Evolutionary conservation across 805 yeast species (phyloP), one percentile per base, ranked within the genome.

Genomic region (Martiniozyma abietophila): DNA sequence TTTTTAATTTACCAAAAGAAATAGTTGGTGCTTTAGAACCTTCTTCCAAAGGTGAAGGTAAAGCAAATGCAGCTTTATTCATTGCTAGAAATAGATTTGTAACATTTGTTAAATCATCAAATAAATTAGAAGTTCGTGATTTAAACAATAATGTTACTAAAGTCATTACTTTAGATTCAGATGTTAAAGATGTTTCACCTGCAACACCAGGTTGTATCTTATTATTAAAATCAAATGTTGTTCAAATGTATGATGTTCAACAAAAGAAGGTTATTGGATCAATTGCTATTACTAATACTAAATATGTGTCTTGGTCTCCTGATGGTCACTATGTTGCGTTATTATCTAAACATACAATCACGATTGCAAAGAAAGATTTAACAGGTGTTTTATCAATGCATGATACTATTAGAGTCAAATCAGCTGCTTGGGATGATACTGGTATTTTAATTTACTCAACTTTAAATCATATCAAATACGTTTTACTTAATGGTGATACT

Each of bases 371-470:
- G 49, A 80, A 77, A 56, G 79, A 74, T 44, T 69, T 89, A 48
- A 86, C 84, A 53, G 61, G 76, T 38, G 66, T 86, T 26, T 76
- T 89, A 35, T 76, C 94, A 2, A 71, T 86, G 74, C 96, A 86
- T 56, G 99, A 92, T 65, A 89, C 97, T 4, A 92, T 92, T 47
- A 71, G 98, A 57, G 85, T 92, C 51, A 92, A 92, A 65, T 78
- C 94, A 62, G 96, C 96, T 30, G 84, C 95, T 14, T 92, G 96
- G 96, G 97, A 92, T 58, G 96, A 86, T 48, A 66, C 82, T 31
- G 89, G 89, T 34, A 95, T 94, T 21, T 70, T 92, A 56, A 69
- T 92, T 46, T 92, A 89, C 62, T 80, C 96, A 15, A 92, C 99
- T 6, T 69, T 92, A 58, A 89, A 89, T 62, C 99, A 92, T 58